These are phyloP conservation scores for Juncus inflexus DNA, from an alignment of 176 grass and related monocot genomes.

Conservation along the genomic window DNA sequence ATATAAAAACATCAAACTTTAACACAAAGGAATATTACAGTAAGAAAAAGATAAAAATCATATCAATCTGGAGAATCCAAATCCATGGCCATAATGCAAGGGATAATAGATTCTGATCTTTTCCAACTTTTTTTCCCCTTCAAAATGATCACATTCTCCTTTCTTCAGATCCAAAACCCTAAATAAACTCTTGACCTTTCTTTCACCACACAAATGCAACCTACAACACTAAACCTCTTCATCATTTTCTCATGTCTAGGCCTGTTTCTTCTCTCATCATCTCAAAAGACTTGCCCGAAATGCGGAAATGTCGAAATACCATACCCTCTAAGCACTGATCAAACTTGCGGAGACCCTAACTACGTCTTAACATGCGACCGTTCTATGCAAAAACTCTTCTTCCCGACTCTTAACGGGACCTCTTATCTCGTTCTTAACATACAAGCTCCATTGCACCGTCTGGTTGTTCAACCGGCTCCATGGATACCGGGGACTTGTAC, in stretches of 20 bases:
- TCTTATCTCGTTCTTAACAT: slow-evolving; percentile 24
- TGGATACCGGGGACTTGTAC: slow-evolving; percentile 13
- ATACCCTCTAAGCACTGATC: slow-evolving; percentile 21
- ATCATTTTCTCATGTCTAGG: slow-evolving; percentile 6
- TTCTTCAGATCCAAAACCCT: background rate
- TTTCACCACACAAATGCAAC: slow-evolving; percentile 11
- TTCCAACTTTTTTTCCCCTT: background rate
- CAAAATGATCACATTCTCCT: background rate
- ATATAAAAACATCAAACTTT: slow-evolving; percentile 7
- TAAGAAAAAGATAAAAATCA: background rate
- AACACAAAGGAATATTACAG: slow-evolving; percentile 4
- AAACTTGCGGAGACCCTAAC: slow-evolving; percentile 19
- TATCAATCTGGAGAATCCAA: slow-evolving; percentile 10
- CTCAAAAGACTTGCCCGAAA: slow-evolving; percentile 32
- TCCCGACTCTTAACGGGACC: slow-evolving; percentile 17
- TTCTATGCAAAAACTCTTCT: slow-evolving; percentile 8
- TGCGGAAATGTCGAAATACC: slow-evolving; percentile 28
- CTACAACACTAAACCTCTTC: background rate
- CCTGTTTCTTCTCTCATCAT: slow-evolving; percentile 12
- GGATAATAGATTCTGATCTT: background rate
- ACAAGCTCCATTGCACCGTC: background rate
- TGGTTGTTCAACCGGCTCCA: slow-evolving; percentile 22
- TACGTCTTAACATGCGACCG: slow-evolving; percentile 18
- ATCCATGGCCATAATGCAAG: background rate
- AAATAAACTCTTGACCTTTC: background rate